phyloP scores from a whole-genome alignment of 495 filamentous ascomycete genomes.

The Symbiotaphrina buchneri region DNA sequence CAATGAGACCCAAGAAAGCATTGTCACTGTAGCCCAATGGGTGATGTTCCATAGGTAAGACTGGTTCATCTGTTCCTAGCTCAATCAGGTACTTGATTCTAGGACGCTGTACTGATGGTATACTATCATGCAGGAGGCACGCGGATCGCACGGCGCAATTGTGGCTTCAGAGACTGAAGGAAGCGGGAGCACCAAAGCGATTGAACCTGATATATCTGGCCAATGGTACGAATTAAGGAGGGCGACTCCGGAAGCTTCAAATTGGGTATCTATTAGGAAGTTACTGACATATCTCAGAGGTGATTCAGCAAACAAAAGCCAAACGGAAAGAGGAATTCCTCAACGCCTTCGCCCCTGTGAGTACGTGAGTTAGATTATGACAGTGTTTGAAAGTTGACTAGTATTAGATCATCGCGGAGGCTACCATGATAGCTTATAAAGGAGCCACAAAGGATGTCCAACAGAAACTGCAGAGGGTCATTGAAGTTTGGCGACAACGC shows the following conservation, averaged over 20 bases:
- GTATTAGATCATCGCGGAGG: constrained; percentile 57
- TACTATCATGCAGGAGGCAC: constrained; percentile 40
- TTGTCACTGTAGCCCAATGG: constrained; percentile 92
- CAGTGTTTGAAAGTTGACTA: not conserved
- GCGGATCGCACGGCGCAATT: constrained; percentile 71
- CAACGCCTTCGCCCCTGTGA: constrained; percentile 61
- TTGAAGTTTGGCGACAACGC: constrained; percentile 84
- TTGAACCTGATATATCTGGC: constrained; percentile 87
- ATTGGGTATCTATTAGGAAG: constrained; percentile 1
- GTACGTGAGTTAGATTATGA: constrained; percentile 4
- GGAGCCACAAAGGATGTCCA: constrained; percentile 66
- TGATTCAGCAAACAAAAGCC: constrained; percentile 83
- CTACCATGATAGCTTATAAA: constrained; percentile 64
- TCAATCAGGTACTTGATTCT: constrained; percentile 6
- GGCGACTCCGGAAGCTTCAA: not conserved
- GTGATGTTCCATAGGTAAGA: constrained; percentile 93
- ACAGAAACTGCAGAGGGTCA: constrained; percentile 63
- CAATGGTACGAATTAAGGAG: constrained; percentile 43
- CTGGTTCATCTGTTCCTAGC: constrained; percentile 5
- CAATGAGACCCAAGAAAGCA: constrained; percentile 90
- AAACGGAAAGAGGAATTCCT: constrained; percentile 82
- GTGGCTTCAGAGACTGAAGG: constrained; percentile 75
- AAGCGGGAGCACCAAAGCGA: constrained; percentile 60
- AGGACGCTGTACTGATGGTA: constrained; percentile 1
- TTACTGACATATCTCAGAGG: constrained; percentile 32